phyloP scores from a whole-genome alignment of 768 basidiomycete genomes.

The Mycena pura region DNA sequence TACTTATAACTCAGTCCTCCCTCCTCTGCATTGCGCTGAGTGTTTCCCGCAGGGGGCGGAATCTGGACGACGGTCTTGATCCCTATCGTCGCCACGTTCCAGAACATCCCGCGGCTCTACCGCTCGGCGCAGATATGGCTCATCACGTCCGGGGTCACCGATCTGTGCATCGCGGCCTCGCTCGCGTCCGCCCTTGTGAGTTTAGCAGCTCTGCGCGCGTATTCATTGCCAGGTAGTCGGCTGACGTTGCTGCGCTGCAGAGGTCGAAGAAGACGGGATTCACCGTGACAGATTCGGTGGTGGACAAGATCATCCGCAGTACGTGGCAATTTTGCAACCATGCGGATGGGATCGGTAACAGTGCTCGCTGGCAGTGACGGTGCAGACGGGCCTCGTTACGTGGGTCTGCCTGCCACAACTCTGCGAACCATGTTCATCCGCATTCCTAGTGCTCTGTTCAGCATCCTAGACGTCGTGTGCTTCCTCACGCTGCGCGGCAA shows the following conservation, averaged over 20 bases:
- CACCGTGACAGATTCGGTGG: not conserved
- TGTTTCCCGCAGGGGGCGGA: conserved; percentile 41
- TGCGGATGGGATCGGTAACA: too few relatives aligned
- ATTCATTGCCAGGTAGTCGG: not conserved
- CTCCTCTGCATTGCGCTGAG: not conserved
- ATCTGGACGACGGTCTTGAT: conserved; percentile 41
- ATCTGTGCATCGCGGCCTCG: conserved; percentile 46
- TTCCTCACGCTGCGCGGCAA: conserved; percentile 6
- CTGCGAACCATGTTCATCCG: too few relatives aligned
- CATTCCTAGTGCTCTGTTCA: not conserved
- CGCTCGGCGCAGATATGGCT: too few relatives aligned
- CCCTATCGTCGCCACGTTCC: conserved; percentile 28
- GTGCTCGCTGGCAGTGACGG: too few relatives aligned
- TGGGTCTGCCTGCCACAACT: not conserved
- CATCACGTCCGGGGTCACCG: conserved; percentile 45
- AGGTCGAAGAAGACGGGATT: conserved; percentile 30
- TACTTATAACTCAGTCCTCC: not conserved
- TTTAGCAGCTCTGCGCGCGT: not conserved
- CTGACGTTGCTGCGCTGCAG: not conserved
- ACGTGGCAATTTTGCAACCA: not conserved
- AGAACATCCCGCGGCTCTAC: conserved; percentile 36
- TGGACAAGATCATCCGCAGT: conserved; percentile 12
- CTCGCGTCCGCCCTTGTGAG: conserved; percentile 38
- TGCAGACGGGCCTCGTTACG: conserved; percentile 9
- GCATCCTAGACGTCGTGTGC: conserved; percentile 3